Evolutionary conservation across 495 filamentous ascomycete genomes (phyloP), one percentile per base, ranked within the genome.

Genomic region (Sordaria brevicollis): DNA sequence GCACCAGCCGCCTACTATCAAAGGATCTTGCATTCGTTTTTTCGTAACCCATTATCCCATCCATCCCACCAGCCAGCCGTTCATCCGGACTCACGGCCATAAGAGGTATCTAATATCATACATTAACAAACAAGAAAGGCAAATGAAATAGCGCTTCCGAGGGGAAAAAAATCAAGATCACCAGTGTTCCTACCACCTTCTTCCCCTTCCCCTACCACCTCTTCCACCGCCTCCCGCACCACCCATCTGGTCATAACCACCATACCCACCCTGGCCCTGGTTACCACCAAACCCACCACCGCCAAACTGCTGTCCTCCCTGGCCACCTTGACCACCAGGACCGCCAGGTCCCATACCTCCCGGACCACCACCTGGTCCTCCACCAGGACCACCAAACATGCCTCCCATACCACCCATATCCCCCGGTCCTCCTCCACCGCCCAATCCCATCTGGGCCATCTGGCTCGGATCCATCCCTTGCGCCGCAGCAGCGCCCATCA

Each of bases 401-500:
- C 78, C 81, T 33, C 73, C 75, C 82, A 81, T 82, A 62, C 76
- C 72, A 41, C 75, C 66, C 57, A 73, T 71, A 54, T 77, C 77
- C 1, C 49, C 49, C 49, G 49, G 49, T 29, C 49, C 49, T 1
- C 35, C 35, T 0, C 35, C 35, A 10, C 35, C 35, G 25, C 49
- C 49, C 49, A 57, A 29, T 0, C 49, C 49, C 49, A 57, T 76
- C 34, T 86, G 88, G 72, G 92, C 91, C 89, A 96, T 92, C 76
- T 92, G 87, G 21, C 85, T 86, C 10, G 90, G 90, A 79, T 97
- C 92, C 77, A 95, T 86, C n/a, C 93, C 93, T 25, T 57, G 49
- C 5, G 49, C 49, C 25, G 49, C 49, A 10, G 49, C 49, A 36
- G 86, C 85, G 19, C 88, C 85, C 84, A 93, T 93, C 90, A 96